Conservation (phyloP, 306 rosid species). For the Citrullus amarus region DNA sequence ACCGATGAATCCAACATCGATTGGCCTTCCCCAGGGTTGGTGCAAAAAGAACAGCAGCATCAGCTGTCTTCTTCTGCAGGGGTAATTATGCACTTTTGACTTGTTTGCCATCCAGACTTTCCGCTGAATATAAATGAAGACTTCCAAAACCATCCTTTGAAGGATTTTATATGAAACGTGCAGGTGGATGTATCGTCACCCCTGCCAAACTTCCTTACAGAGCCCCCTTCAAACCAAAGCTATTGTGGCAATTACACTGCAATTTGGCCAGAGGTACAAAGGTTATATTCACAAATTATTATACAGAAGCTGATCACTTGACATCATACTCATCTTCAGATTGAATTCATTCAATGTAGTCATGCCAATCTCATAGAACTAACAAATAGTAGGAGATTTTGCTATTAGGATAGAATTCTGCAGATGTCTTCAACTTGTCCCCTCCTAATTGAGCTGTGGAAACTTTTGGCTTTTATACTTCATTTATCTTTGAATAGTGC, state of each 20-base stretch:
- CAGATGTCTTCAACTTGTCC: neutral
- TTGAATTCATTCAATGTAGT: neutral
- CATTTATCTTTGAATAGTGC: neutral
- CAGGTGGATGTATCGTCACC: constrained; percentile 50
- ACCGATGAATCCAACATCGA: constrained; percentile 29
- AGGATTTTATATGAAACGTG: constrained; percentile 12
- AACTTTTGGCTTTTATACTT: neutral
- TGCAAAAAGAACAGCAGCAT: constrained; percentile 28
- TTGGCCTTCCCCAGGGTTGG: constrained; percentile 30
- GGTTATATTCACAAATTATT: constrained; percentile 24
- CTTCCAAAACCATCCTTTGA: neutral
- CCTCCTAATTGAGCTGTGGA: neutral
- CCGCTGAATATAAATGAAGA: neutral
- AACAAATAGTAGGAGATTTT: neutral
- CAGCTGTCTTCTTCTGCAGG: constrained; percentile 31
- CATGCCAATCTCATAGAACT: neutral
- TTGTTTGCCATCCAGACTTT: constrained; percentile 3
- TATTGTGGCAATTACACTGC: constrained; percentile 21
- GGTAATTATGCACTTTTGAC: constrained; percentile 23
- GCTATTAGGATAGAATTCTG: neutral
- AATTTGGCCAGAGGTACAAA: constrained; percentile 27
- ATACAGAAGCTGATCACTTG: neutral
- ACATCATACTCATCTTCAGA: neutral
- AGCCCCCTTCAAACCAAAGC: constrained; percentile 99
- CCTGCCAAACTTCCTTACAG: constrained; percentile 34